Base-by-base conservation (phyloP, 805 yeast species). In the Phaffomyces antillensis region DNA sequence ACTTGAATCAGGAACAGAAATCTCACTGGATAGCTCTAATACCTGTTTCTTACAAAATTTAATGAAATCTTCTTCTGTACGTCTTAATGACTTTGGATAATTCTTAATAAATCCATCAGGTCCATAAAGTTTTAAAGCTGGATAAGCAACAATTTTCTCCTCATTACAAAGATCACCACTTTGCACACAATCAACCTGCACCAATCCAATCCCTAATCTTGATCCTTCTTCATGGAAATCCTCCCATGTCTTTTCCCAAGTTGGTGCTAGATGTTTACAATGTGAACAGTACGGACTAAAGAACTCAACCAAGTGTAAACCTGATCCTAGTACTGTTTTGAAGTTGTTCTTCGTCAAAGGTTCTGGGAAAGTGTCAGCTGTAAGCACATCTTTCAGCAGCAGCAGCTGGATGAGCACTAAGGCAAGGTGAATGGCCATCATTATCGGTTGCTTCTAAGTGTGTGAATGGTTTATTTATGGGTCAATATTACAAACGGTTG, bases 261-360 rank as follows among this genome's bases (percentile, higher is more conserved):
- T 72, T 2, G 99, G 98, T 2, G 86, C 93, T 43, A 93, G 66
- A 8, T 66, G 70, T 49, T 68, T 74, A 66, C 99, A 93, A 64
- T 91, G 98, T 8, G 68, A 61, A 61, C 99, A 93, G 56, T 82
- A 82, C 0, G 99, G 99, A 30, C 96, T 87, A 60, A 66, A 93
- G 64, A 88, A 90, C 65, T 91, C 96, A 31, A 91, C 81, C 57
- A 91, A 72, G 56, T 89, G 83, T 18, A 81, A 65, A 3, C 83
- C 83, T 10, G 70, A 64, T 17, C 68, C 58, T n/a, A 78, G 58
- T 33, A 67, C 65, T 12, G 61, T 48, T 43, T 77, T 79, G 56
- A 85, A 87, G 18, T 67, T 71, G 1, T 64, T 71, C 4, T 60
- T 52, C 0, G 72, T 77, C 39, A 87, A 61, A 2, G 72, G 69